A percentile compares a stretch with the other conserved stretches of the same genome.
These are phyloP conservation scores for Aegilops longissima DNA, from an alignment of 176 grass and related monocot species.

Conservation along the genomic window DNA sequence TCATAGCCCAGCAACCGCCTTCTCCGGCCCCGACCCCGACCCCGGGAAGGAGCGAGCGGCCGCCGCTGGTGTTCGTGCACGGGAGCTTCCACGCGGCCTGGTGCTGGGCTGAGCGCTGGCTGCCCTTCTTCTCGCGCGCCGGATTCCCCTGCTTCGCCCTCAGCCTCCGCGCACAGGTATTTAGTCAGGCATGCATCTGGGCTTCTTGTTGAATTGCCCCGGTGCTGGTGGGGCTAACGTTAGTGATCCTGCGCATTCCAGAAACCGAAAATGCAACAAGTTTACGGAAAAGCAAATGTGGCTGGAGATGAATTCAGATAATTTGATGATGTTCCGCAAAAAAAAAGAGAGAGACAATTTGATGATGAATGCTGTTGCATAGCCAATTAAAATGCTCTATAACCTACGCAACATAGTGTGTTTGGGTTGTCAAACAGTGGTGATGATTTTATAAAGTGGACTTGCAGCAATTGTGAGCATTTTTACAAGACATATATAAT, in stretches of 20 bases:
- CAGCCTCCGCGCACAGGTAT: slow-evolving; percentile 85
- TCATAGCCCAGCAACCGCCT: slow-evolving; percentile 59
- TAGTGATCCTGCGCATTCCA: neutral
- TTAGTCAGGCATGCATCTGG: neutral
- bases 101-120: slow-evolving; percentile 93
- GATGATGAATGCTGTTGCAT: neutral
- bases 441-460: neutral
- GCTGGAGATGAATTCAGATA: neutral
- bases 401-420: neutral
- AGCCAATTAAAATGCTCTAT: neutral
- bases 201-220: neutral
- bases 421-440: neutral
- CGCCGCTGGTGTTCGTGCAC: slow-evolving; percentile 81
- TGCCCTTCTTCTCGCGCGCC: slow-evolving; percentile 80
- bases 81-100: slow-evolving; percentile 98
- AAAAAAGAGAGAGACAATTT: neutral
- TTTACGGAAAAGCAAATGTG: neutral
- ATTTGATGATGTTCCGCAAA: no score
- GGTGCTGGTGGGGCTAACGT: neutral
- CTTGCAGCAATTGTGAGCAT: neutral
- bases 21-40: neutral
- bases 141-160: slow-evolving; percentile 82
- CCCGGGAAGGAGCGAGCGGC: neutral
- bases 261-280: neutral
- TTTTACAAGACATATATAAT: neutral